These are phyloP conservation scores for Myriosclerotinia duriaeana DNA, from an alignment of 2,329 filamentous ascomycete genomes.

Conservation along the genomic window DNA sequence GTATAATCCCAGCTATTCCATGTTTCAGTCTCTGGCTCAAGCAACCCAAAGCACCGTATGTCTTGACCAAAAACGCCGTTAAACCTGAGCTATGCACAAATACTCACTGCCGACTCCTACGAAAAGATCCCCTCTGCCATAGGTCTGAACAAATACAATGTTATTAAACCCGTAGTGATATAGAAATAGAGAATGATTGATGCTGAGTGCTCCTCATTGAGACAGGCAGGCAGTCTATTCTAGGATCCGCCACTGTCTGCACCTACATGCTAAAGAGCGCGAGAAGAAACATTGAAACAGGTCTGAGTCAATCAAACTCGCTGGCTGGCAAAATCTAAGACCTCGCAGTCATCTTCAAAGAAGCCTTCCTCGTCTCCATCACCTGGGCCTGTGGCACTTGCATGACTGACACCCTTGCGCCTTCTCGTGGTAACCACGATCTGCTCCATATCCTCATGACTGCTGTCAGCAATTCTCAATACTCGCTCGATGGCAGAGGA, in stretches of 20 bases:
- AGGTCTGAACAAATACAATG: background rate
- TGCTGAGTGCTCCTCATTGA: background rate
- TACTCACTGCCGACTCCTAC: background rate
- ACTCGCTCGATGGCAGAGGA: constrained; percentile 64
- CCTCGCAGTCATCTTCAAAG: constrained; percentile 90
- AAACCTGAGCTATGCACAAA: constrained; percentile 17
- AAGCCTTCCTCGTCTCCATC: constrained; percentile 71
- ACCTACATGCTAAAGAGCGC: background rate
- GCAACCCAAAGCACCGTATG: constrained; percentile 12
- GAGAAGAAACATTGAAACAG: background rate
- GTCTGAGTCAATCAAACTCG: constrained; percentile 49
- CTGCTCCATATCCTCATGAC: constrained; percentile 60
- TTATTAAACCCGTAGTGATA: background rate
- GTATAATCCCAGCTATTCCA: constrained; percentile 13
- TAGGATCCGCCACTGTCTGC: background rate
- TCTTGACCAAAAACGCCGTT: constrained; percentile 13
- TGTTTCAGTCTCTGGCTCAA: background rate
- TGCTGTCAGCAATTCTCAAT: constrained; percentile 51
- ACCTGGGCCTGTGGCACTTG: constrained; percentile 41
- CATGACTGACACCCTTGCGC: constrained; percentile 55
- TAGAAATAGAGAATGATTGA: background rate
- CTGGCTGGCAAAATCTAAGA: constrained; percentile 81
- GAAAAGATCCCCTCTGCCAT: background rate
- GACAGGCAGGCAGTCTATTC: background rate
- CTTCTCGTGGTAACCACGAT: constrained; percentile 80